Evolutionary conservation across 495 filamentous ascomycete genomes (phyloP), one percentile per base, ranked within the genome.

Genomic region (Xylaria acuta): DNA sequence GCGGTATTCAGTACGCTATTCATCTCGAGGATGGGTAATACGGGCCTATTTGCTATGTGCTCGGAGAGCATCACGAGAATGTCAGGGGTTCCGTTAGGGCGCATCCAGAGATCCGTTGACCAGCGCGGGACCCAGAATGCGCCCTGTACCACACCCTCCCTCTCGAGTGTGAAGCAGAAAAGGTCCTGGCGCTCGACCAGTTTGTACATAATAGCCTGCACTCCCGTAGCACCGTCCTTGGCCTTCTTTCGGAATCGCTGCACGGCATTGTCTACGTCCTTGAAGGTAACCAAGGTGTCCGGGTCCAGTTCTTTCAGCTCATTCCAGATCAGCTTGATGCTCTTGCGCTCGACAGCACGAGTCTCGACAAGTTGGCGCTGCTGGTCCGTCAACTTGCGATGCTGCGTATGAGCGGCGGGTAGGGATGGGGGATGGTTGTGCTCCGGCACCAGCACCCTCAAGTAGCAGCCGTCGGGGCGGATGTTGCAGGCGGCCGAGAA

Each of bases 51-150:
- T 25, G 75, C 67, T 69, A 79, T 79, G 47, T 79, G 70, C 56
- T 79, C 75, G 5, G 77, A 72, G 53, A 75, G 73, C 71, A 79
- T 79, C 25, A 79, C 73, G 60, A 77, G 77, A 38, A 79, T 75
- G 69, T 79, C 77, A 45, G 77, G 77, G 51, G 70, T 72, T 16
- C 70, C 70, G 27, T 72, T 72, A 12, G 74, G 72, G 1, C 75
- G 77, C 66, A 75, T 76, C 77, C 77, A 79, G 54, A 74, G 75
- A 20, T 62, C 72, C 22, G 76, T 73, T 1, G 74, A 75, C 77
- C 77, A 79, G 43, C 72, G 76, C n/a, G 77, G 77, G 11, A 73
- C 77, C 77, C 77, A 79, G 62, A 79, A 79, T 64, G 76, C 75
- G n/a, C 77, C 77, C 27, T 75, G 73, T 14, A 75, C 53, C 30